These are phyloP conservation scores for Yarrowia alimentaria DNA, from an alignment of 805 yeast genomes.

Conservation along the genomic window DNA sequence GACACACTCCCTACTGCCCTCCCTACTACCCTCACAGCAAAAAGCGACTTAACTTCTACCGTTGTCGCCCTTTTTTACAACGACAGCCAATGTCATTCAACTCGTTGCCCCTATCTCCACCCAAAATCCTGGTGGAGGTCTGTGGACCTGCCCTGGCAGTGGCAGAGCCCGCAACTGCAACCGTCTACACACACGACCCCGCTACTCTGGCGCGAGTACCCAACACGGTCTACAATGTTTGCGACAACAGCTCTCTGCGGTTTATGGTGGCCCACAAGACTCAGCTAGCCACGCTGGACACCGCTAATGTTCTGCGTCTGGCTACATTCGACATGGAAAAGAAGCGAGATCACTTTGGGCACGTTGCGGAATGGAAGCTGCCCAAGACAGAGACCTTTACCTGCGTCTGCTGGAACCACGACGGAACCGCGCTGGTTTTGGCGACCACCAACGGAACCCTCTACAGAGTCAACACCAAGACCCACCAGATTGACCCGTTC, in stretches of 20 bases:
- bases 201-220: constrained; percentile 1
- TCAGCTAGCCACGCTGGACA: constrained; percentile 12
- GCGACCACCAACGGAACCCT: constrained; percentile 9
- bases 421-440: constrained; percentile 7
- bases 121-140: constrained; percentile 13
- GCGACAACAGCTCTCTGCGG: not conserved
- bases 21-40: too few relatives aligned
- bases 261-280: constrained; percentile 15
- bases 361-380: constrained; percentile 13
- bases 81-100: constrained; percentile 15
- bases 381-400: constrained; percentile 4
- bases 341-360: not conserved
- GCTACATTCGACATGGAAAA: not conserved
- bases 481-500: constrained; percentile 8
- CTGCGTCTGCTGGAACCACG: constrained; percentile 16
- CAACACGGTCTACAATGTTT: not conserved
- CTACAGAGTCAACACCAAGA: constrained; percentile 2
- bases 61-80: not conserved
- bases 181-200: constrained; percentile 6
- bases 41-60: too few relatives aligned
- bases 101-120: constrained; percentile 24
- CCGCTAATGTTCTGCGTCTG: constrained; percentile 9
- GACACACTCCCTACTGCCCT: too few relatives aligned
- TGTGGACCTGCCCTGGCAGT: constrained; percentile 22
- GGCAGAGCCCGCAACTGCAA: not conserved